These are phyloP conservation scores for Lenwebbia sp. DNA, from an alignment of 345 rosid genomes.

Conservation along the genomic window DNA sequence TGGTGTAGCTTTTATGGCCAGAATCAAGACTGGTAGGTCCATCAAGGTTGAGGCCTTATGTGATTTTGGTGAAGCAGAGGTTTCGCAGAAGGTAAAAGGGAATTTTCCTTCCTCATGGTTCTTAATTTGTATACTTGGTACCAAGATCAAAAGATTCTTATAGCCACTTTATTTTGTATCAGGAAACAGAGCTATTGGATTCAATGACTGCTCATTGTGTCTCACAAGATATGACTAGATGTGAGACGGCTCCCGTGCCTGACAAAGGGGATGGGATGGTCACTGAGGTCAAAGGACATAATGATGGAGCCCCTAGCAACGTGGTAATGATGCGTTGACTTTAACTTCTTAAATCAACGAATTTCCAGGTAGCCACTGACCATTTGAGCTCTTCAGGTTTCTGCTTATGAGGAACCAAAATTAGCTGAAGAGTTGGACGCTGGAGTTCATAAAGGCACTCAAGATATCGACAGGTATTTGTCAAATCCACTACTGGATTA, in stretches of 20 bases:
- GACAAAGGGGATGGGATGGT: not conserved
- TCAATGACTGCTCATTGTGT: conserved; percentile 3
- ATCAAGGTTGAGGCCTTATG: conserved; percentile 59
- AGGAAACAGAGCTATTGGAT: conserved; percentile 34
- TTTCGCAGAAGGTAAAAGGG: conserved; percentile 37
- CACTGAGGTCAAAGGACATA: conserved; percentile 3
- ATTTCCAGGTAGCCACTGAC: not conserved
- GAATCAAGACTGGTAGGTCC: conserved; percentile 68
- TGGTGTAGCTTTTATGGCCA: conserved; percentile 72
- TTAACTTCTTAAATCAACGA: not conserved
- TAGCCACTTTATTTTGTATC: conserved; percentile 1
- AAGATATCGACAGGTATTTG: conserved; percentile 31
- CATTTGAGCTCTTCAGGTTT: conserved; percentile 12
- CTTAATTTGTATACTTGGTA: not conserved
- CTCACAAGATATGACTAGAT: conserved; percentile 9
- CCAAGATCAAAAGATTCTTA: not conserved
- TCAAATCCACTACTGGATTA: not conserved
- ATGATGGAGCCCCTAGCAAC: not conserved
- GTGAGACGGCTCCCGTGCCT: not conserved
- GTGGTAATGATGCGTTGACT: conserved; percentile 6
- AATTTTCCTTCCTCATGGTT: not conserved
- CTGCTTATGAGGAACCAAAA: conserved; percentile 2
- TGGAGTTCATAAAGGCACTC: not conserved
- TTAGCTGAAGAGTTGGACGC: not conserved
- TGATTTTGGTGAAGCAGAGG: conserved; percentile 68